phyloP scores from a whole-genome alignment of 2,329 filamentous ascomycete species.

The Hirsutella minnesotensis region DNA sequence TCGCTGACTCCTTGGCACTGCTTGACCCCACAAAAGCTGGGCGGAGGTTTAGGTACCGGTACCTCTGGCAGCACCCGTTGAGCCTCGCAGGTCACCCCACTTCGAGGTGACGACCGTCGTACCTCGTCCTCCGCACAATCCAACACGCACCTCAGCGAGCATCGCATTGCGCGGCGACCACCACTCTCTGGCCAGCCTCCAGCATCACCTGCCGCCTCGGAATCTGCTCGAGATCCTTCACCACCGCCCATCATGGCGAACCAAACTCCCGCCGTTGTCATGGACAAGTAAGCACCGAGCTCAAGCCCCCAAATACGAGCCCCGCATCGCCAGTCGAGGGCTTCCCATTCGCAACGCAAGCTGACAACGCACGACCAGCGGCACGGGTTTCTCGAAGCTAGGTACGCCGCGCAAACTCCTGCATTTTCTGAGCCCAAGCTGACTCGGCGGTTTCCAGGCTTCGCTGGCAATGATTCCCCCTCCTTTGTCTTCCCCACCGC shows the following conservation, averaged over 20 bases:
- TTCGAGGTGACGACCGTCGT: neutral
- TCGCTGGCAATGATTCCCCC: conserved; percentile 97
- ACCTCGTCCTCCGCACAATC: neutral
- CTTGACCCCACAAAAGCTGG: too few species aligned
- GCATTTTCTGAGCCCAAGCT: conserved; percentile 8
- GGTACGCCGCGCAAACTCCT: conserved; percentile 43
- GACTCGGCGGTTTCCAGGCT: conserved; percentile 46
- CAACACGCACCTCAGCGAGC: neutral
- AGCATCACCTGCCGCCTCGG: neutral
- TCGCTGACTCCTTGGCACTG: neutral
- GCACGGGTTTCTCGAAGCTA: conserved; percentile 98
- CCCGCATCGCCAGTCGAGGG: conserved; percentile 13
- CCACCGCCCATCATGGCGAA: conserved; percentile 58
- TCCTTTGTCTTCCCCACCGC: conserved; percentile 99
- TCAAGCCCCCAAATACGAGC: conserved; percentile 15
- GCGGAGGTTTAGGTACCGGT: too few species aligned
- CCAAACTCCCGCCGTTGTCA: conserved; percentile 99
- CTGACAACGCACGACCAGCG: conserved; percentile 47
- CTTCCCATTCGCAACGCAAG: conserved; percentile 11
- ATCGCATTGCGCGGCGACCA: neutral
- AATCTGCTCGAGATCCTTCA: neutral
- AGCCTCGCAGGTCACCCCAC: too few species aligned
- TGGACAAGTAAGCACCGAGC: conserved; percentile 87
- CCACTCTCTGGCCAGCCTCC: neutral
- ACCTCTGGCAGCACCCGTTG: too few species aligned